Evolutionary conservation across 306 rosid genomes (phyloP).

Genomic region (Medicago ruthenica): DNA sequence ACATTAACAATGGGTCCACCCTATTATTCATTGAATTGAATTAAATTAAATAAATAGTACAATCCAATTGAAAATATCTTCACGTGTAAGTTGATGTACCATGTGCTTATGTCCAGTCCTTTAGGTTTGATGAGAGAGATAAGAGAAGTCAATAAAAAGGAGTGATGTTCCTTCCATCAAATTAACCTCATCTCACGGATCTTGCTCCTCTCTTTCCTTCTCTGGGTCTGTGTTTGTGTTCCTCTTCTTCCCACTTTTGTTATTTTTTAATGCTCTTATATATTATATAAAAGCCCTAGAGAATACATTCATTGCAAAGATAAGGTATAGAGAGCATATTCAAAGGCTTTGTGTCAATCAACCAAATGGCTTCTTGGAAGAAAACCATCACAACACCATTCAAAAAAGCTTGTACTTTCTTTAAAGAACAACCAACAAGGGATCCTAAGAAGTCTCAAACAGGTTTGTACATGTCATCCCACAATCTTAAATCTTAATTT

Average conservation of each 20-base stretch:
- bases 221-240: neutral
- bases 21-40: neutral
- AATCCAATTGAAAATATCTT: conserved; percentile 38
- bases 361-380: conserved; percentile 86
- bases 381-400: conserved; percentile 88
- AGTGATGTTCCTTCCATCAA: conserved; percentile 53
- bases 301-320: conserved; percentile 15
- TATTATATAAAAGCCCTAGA: conserved; percentile 24
- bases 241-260: neutral
- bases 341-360: neutral
- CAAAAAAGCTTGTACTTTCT: conserved; percentile 84
- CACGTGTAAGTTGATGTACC: conserved; percentile 59
- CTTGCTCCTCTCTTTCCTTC: conserved; percentile 48
- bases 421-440: conserved; percentile 69
- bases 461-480: conserved; percentile 49
- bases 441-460: conserved; percentile 69
- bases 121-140: conserved; percentile 43
- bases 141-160: conserved; percentile 51
- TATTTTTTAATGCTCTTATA: neutral
- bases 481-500: neutral
- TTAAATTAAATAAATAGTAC: neutral
- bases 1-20: conserved; percentile 35
- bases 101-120: conserved; percentile 71
- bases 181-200: conserved; percentile 83
- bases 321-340: neutral